These are phyloP conservation scores for Biscogniauxia marginata DNA, from an alignment of 2,329 filamentous ascomycete genomes.

Conservation along the genomic window DNA sequence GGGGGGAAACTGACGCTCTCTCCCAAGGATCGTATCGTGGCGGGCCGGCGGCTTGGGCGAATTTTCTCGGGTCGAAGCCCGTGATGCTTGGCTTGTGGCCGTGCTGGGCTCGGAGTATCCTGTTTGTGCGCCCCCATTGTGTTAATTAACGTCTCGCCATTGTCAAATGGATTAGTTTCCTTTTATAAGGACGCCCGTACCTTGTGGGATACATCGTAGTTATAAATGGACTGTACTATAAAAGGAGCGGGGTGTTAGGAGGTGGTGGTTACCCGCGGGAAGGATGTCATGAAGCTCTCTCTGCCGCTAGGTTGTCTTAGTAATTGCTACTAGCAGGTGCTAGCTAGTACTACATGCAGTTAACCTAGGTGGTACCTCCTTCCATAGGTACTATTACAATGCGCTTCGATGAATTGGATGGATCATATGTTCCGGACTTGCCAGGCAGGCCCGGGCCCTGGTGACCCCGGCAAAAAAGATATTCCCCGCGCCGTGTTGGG, in stretches of 20 bases:
- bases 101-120: conserved; percentile 52
- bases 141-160: not conserved
- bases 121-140: conserved; percentile 22
- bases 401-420: too few relatives aligned
- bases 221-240: conserved; percentile 1
- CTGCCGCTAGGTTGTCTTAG: not conserved
- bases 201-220: conserved; percentile 37
- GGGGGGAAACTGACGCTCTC: conserved; percentile 50
- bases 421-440: too few relatives aligned
- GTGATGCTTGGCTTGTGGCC: conserved; percentile 72
- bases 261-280: too few relatives aligned
- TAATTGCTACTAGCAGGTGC: not conserved
- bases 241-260: conserved; percentile 2
- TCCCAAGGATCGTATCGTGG: conserved; percentile 67
- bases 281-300: not conserved
- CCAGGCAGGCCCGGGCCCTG: too few relatives aligned
- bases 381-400: too few relatives aligned
- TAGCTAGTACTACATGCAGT: too few relatives aligned
- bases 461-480: not conserved
- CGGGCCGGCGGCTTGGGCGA: conserved; percentile 67
- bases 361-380: too few relatives aligned
- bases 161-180: not conserved
- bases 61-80: conserved; percentile 84
- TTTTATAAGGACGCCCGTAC: conserved; percentile 23
- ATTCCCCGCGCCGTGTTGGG: not conserved